A percentile compares a stretch with the other conserved stretches of the same genome.
Conservation (phyloP, 352 stramenopile species). For the Phytopythium sindhum region DNA sequence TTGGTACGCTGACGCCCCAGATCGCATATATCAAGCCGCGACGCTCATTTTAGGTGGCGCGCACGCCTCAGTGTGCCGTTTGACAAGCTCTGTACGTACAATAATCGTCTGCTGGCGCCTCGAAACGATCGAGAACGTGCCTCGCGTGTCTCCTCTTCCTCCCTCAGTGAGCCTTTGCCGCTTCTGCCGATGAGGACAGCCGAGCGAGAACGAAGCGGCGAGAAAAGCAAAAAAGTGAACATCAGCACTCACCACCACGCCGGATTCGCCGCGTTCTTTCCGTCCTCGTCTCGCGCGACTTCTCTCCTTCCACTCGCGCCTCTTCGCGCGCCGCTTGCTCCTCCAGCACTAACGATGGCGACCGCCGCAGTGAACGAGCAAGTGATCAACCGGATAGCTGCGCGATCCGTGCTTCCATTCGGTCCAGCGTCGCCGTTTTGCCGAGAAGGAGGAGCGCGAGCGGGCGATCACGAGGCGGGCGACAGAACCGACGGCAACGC, state of each 20-base stretch:
- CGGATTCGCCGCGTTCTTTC: not conserved
- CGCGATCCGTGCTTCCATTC: not conserved
- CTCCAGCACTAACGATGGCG: not conserved
- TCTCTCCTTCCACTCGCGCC: not conserved
- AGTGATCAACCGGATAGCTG: no score
- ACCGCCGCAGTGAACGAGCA: not conserved
- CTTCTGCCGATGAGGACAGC: not conserved
- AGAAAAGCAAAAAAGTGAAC: slow-evolving; percentile 1
- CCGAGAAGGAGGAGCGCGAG: not conserved
- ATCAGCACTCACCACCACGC: not conserved
- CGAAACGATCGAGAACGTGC: not conserved
- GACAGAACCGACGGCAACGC: not conserved
- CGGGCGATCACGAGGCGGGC: not conserved
- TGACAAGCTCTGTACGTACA: not conserved
- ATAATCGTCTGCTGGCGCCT: not conserved
- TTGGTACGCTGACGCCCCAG: not conserved
- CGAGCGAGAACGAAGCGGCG: not conserved
- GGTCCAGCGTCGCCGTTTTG: slow-evolving; percentile 3
- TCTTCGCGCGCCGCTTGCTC: not conserved
- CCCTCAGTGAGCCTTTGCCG: not conserved
- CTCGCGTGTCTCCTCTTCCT: not conserved
- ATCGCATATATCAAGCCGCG: not conserved
- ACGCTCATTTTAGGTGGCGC: not conserved
- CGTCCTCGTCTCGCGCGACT: not conserved
- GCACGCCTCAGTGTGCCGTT: not conserved